phyloP scores from a whole-genome alignment of 208 protist species.

The Sergeia podlipaevii region DNA sequence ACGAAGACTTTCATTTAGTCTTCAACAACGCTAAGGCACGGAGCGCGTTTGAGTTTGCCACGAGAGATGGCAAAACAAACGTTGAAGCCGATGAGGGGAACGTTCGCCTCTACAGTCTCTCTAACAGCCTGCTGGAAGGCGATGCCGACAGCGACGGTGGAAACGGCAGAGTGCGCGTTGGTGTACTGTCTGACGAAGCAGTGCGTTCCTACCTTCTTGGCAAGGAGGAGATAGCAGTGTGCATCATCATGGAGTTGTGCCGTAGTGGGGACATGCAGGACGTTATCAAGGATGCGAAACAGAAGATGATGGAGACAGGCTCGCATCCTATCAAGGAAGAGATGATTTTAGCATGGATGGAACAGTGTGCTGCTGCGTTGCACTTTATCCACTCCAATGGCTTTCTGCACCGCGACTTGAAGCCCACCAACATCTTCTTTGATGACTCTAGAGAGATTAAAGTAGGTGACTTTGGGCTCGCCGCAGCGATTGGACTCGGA shows the following conservation, averaged over 20 bases:
- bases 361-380: conserved; percentile 69
- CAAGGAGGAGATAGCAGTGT: conserved; percentile 61
- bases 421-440: conserved; percentile 92
- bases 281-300: conserved; percentile 47
- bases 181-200: no score
- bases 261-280: conserved; percentile 67
- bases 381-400: conserved; percentile 81
- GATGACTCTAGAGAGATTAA: conserved; percentile 65
- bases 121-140: conserved; percentile 4
- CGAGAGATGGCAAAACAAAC: conserved; percentile 3
- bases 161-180: not conserved
- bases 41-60: conserved; percentile 46
- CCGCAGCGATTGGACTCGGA: conserved; percentile 51
- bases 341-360: conserved; percentile 69
- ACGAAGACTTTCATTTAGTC: conserved; percentile 85
- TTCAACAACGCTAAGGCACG: conserved; percentile 59
- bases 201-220: conserved; percentile 19
- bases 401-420: conserved; percentile 87
- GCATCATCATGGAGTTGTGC: conserved; percentile 88
- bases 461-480: conserved; percentile 89
- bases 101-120: conserved; percentile 11
- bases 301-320: conserved; percentile 67
- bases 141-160: not conserved
- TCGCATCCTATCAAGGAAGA: conserved; percentile 55
- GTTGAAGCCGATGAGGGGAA: not conserved